These are phyloP conservation scores for Neofusicoccum cordaticola DNA, from an alignment of 2,329 filamentous ascomycete species.

Conservation along the genomic window DNA sequence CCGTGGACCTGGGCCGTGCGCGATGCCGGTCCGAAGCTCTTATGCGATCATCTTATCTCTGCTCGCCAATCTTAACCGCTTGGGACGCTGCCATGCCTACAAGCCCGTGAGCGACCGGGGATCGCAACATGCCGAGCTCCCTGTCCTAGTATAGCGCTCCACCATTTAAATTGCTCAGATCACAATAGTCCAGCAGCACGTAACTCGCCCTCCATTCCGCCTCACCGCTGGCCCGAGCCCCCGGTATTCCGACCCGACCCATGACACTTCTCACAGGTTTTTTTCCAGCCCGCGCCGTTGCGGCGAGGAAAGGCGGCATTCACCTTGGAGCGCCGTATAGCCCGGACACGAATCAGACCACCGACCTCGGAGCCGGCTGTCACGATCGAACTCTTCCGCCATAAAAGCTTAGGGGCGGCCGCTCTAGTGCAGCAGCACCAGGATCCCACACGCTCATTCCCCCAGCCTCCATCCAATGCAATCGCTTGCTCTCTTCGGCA, in stretches of 20 bases:
- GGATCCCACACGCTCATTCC: not conserved
- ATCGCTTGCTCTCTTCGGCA: not conserved
- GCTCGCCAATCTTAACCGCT: not conserved
- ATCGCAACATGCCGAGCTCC: not conserved
- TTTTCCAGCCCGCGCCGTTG: not conserved
- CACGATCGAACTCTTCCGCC: not conserved
- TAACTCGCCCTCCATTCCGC: not conserved
- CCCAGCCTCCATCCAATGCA: not conserved
- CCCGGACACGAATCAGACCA: not conserved
- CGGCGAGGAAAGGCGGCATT: not conserved
- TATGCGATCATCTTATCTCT: conserved; percentile 3
- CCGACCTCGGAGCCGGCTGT: not conserved
- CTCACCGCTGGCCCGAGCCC: not conserved
- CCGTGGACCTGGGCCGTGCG: not conserved
- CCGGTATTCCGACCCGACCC: not conserved
- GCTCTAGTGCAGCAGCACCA: not conserved
- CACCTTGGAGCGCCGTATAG: not conserved
- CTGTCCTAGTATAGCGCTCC: not conserved
- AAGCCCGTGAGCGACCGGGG: not conserved
- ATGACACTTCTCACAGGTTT: not conserved
- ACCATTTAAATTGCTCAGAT: conserved; percentile 7
- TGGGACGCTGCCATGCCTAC: not conserved
- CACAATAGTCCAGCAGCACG: no score
- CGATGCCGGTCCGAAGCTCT: not conserved
- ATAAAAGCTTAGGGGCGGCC: not conserved